Evolutionary conservation across 345 rosid genomes (phyloP), one percentile per base, ranked within the genome.

Genomic region (Dipteronia dyeriana): DNA sequence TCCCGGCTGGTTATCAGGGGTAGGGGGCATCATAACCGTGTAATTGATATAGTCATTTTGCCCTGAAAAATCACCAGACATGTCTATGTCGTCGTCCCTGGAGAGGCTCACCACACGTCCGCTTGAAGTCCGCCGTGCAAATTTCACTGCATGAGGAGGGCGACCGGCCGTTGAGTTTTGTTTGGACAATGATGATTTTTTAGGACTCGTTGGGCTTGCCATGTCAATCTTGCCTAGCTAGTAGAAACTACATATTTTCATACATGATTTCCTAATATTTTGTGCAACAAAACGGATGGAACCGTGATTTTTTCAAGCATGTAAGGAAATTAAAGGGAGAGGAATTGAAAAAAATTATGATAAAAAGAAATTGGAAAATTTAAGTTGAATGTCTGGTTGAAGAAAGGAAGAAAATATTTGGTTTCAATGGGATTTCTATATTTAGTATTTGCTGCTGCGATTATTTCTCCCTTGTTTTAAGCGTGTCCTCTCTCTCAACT

Each of bases 21-120:
- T 95, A 0, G 98, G 97, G 6, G 98, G 98, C 97, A 95, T 82
- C 77, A 93, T 84, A 39, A 95, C 98, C 0, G 98, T 95, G 90
- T 95, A 95, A 51, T 95, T 90, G 49, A 88, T 89, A 74, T 93
- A 93, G 81, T 92, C 98, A 67, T 82, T 91, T 66, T 88, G 98
- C 22, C 87, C 82, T n/a, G 91, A 83, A 66, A 78, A 82, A 19
- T 93, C 97, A 1, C 92, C 91, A 0, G 95, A 77, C 87, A 88
- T 72, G 78, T 93, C 97, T 59, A 93, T 39, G 34, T 93, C 97
- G 8, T 93, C 97, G 57, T 95, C 97, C 23, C 91, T 82, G 5
- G 97, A 89, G 31, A 94, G 78, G 85, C 90, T 92, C 70, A 84
- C 84, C 12, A 87, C 75, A 65, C 90, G 90, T 45, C 94, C 96